Evolutionary conservation across 495 filamentous ascomycete genomes (phyloP).

Genomic region (Neurospora intermedia): DNA sequence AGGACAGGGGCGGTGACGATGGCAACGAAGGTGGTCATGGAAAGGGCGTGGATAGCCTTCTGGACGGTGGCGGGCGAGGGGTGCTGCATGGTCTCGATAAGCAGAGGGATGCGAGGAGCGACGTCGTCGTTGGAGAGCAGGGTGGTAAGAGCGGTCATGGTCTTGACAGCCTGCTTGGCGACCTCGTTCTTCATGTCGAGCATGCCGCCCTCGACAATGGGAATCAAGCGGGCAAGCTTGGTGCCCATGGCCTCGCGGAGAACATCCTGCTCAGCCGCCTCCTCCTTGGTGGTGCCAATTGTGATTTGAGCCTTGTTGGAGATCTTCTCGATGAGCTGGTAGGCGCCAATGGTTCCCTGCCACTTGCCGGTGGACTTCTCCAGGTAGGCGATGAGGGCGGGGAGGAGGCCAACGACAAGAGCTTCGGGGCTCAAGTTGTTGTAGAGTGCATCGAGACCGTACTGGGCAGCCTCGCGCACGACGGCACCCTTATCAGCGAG

Average conservation of each 20-base stretch:
- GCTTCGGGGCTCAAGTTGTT: conserved; percentile 67
- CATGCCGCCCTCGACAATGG: conserved; percentile 87
- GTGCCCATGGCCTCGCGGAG: conserved; percentile 87
- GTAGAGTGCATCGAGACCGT: conserved; percentile 87
- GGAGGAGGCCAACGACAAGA: conserved; percentile 67
- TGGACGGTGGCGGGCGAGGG: conserved; percentile 80
- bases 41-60: conserved; percentile 93
- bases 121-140: conserved; percentile 97
- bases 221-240: conserved; percentile 81
- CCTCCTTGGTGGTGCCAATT: conserved; percentile 61
- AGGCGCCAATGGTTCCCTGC: conserved; percentile 86
- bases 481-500: conserved; percentile 83
- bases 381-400: conserved; percentile 61
- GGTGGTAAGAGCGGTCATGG: conserved; percentile 82
- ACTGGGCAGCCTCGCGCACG: conserved; percentile 84
- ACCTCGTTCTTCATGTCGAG: conserved; percentile 90
- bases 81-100: conserved; percentile 92
- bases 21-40: conserved; percentile 97
- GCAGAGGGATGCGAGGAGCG: conserved; percentile 77
- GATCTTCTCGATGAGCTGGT: conserved; percentile 74
- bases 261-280: conserved; percentile 75
- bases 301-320: conserved; percentile 85
- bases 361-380: conserved; percentile 78
- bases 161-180: conserved; percentile 76
- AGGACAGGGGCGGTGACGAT: conserved; percentile 96